Percentiles rank a stretch among this genome's conserved stretches.
Conservation (phyloP, 2,329 filamentous ascomycete genomes). For the Fusarium concolor region DNA sequence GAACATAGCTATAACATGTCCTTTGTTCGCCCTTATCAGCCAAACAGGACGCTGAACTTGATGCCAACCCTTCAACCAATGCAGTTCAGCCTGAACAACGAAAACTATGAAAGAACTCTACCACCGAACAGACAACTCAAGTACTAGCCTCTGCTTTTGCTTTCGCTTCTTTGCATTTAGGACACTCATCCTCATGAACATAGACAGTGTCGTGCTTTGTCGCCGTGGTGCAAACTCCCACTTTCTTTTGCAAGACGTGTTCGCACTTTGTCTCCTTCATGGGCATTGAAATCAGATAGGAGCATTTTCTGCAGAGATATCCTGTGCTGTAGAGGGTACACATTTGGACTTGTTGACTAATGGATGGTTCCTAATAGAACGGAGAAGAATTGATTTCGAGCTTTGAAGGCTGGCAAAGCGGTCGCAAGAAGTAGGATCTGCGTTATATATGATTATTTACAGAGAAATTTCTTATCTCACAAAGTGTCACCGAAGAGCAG, state of each 20-base stretch:
- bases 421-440: no score
- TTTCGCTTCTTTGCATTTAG: not conserved
- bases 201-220: conserved; percentile 17
- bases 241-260: not conserved
- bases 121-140: not conserved
- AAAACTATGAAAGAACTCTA: not conserved
- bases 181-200: conserved; percentile 22
- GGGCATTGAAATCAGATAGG: conserved; percentile 17
- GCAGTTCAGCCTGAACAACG: not conserved
- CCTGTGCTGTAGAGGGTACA: conserved; percentile 7
- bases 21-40: not conserved
- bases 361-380: no score
- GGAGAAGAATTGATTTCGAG: not conserved
- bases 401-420: no score
- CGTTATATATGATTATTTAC: not conserved
- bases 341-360: not conserved
- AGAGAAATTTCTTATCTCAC: not conserved
- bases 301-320: conserved; percentile 24
- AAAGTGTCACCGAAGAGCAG: not conserved
- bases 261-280: conserved; percentile 7
- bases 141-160: not conserved
- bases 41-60: not conserved
- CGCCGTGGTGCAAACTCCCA: not conserved
- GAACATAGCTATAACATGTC: rapidly evolving
- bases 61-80: no score